Evolutionary conservation across 1,284 basidiomycete genomes (phyloP).

Genomic region (Apiotrichum gracile): DNA sequence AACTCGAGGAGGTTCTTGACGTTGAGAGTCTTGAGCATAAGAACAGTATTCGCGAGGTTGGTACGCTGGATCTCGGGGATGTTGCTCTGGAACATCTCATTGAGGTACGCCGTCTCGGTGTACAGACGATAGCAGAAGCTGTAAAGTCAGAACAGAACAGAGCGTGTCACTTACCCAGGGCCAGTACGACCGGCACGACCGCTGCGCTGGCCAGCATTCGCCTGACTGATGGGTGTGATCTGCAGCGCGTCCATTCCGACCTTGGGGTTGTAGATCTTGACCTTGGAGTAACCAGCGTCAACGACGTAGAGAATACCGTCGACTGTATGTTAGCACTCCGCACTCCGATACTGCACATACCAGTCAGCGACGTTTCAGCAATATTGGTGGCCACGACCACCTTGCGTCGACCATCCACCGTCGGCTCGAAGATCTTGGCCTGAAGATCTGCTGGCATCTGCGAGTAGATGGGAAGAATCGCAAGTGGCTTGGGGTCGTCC

Average conservation of each 20-base stretch:
- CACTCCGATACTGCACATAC: no score
- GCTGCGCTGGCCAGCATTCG: conserved; percentile 90
- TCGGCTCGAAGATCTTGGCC: conserved; percentile 94
- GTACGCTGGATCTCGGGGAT: conserved; percentile 98
- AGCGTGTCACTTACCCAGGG: conserved; percentile 59
- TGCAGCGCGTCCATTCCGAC: conserved; percentile 99
- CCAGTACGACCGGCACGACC: conserved; percentile 96
- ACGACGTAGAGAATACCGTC: conserved; percentile 98
- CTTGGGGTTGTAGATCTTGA: conserved; percentile 98
- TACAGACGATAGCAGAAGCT: conserved; percentile 93
- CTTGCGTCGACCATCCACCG: conserved; percentile 88
- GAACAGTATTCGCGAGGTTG: conserved; percentile 92
- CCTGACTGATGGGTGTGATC: conserved; percentile 97
- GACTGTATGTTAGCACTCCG: no score
- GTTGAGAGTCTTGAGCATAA: conserved; percentile 89
- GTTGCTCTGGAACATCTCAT: conserved; percentile 93
- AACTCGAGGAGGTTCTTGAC: conserved; percentile 94
- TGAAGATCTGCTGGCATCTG: conserved; percentile 99
- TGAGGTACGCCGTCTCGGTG: conserved; percentile 92
- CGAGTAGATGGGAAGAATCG: conserved; percentile 94
- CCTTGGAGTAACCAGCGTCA: conserved; percentile 92
- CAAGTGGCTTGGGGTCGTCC: conserved; percentile 77
- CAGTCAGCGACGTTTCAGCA: conserved; percentile 96
- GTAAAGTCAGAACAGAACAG: neutral
- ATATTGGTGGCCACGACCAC: conserved; percentile 99